Evolutionary conservation across 2,329 filamentous ascomycete genomes (phyloP).

Genomic region (Cylindrodendrum hubeiense): DNA sequence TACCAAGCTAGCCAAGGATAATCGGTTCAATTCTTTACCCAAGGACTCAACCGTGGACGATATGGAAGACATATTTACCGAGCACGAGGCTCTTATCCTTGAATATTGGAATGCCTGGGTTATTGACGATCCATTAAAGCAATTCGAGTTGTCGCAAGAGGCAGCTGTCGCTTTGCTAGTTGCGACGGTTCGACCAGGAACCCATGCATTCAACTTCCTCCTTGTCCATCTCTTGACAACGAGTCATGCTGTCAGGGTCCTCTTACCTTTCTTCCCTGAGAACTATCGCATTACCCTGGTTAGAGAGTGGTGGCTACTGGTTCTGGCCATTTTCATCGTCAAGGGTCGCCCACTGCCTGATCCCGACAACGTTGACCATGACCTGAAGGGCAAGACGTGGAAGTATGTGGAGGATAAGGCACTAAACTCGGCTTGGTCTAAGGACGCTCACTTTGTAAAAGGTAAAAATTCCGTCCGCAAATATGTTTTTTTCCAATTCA

Average conservation of each 20-base stretch:
- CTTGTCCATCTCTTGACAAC: slow-evolving; percentile 85
- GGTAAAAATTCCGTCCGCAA: slow-evolving; percentile 57
- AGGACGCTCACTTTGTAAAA: slow-evolving; percentile 89
- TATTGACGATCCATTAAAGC: slow-evolving; percentile 75
- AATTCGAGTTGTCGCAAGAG: slow-evolving; percentile 80
- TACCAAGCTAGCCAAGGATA: slow-evolving; percentile 75
- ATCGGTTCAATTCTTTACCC: slow-evolving; percentile 77
- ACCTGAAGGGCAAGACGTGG: slow-evolving; percentile 79
- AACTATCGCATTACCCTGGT: slow-evolving; percentile 81
- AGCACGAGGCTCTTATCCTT: slow-evolving; percentile 77
- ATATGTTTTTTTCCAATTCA: neutral
- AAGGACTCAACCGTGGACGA: slow-evolving; percentile 70
- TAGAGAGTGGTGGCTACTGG: slow-evolving; percentile 90
- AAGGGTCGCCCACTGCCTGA: slow-evolving; percentile 80
- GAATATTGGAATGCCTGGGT: slow-evolving; percentile 95
- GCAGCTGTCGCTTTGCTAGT: slow-evolving; percentile 72
- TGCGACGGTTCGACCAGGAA: slow-evolving; percentile 67
- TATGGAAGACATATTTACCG: slow-evolving; percentile 74
- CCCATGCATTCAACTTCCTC: slow-evolving; percentile 84
- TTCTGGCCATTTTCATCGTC: slow-evolving; percentile 81
- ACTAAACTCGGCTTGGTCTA: slow-evolving; percentile 73
- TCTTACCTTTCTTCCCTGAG: slow-evolving; percentile 81
- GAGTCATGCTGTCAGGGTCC: slow-evolving; percentile 87
- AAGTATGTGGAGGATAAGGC: slow-evolving; percentile 79
- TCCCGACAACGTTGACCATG: slow-evolving; percentile 69